Percentiles rank a stretch among this genome's conserved stretches.
These are phyloP conservation scores for Nowakowskiella sp. DNA, from an alignment of 192 early-diverging fungal species.

Conservation along the genomic window DNA sequence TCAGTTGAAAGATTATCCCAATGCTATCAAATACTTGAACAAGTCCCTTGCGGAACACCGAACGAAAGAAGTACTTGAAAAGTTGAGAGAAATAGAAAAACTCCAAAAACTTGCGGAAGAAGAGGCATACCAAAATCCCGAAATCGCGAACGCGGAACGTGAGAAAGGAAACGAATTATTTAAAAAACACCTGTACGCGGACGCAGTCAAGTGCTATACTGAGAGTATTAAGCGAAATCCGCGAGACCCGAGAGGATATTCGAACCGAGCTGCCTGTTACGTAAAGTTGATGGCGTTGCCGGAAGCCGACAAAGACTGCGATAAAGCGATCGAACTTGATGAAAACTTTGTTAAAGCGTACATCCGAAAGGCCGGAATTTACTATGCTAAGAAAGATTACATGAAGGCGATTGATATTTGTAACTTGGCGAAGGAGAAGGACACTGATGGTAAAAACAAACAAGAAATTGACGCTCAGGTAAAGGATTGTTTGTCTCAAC, in stretches of 20 bases:
- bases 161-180: slow-evolving; percentile 89
- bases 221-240: slow-evolving; percentile 97
- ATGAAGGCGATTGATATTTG: slow-evolving; percentile 73
- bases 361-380: slow-evolving; percentile 87
- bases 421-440: slow-evolving; percentile 66
- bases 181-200: slow-evolving; percentile 79
- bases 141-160: slow-evolving; percentile 80
- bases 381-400: slow-evolving; percentile 84
- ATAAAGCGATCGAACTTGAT: slow-evolving; percentile 78
- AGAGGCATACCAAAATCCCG: slow-evolving; percentile 77
- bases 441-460: slow-evolving; percentile 76
- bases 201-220: slow-evolving; percentile 84
- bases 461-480: slow-evolving; percentile 73
- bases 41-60: slow-evolving; percentile 95
- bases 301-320: slow-evolving; percentile 94
- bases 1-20: slow-evolving; percentile 67
- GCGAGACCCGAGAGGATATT: slow-evolving; percentile 78
- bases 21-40: slow-evolving; percentile 86
- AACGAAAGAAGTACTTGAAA: slow-evolving; percentile 80
- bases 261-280: slow-evolving; percentile 95
- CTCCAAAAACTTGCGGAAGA: slow-evolving; percentile 67
- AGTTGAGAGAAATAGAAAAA: slow-evolving; percentile 83
- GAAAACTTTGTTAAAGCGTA: slow-evolving; percentile 89
- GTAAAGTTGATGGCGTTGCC: slow-evolving; percentile 87
- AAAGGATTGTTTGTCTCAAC: not conserved